Percentiles rank a stretch among this genome's conserved stretches.
Conservation (phyloP, 257 asterid species). For the Solanum virginianum region DNA sequence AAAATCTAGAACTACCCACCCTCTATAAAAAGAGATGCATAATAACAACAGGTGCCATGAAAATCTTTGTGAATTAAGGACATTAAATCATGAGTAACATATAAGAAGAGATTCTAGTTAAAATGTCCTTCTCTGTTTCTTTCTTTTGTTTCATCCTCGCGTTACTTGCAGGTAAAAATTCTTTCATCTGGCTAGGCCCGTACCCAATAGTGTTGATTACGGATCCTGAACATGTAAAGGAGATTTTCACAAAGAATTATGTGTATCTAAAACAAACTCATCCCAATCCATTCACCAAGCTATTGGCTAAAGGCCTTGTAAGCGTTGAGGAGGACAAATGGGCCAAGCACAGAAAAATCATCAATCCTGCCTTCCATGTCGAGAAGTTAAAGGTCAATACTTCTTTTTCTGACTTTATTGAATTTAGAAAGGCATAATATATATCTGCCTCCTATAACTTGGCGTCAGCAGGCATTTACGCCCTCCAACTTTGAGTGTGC, state of each 20-base stretch:
- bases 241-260: slow-evolving; percentile 17
- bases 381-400: neutral
- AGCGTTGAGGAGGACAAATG: slow-evolving; percentile 34
- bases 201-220: slow-evolving; percentile 23
- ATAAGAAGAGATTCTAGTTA: neutral
- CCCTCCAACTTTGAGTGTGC: too few relatives aligned
- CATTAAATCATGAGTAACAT: neutral
- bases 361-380: neutral
- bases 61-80: neutral
- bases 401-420: neutral
- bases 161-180: slow-evolving; percentile 25
- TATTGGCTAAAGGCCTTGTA: slow-evolving; percentile 25
- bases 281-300: slow-evolving; percentile 23
- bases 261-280: slow-evolving; percentile 15
- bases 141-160: neutral
- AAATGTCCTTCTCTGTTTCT: neutral
- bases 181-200: slow-evolving; percentile 45
- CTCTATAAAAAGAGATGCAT: neutral
- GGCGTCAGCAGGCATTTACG: too few relatives aligned
- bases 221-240: slow-evolving; percentile 37
- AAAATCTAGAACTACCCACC: neutral
- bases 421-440: neutral
- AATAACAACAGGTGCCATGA: neutral
- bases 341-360: slow-evolving; percentile 47
- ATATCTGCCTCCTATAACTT: too few relatives aligned